These are phyloP conservation scores for Calocera viscosa DNA, from an alignment of 768 basidiomycete species.

Conservation along the genomic window DNA sequence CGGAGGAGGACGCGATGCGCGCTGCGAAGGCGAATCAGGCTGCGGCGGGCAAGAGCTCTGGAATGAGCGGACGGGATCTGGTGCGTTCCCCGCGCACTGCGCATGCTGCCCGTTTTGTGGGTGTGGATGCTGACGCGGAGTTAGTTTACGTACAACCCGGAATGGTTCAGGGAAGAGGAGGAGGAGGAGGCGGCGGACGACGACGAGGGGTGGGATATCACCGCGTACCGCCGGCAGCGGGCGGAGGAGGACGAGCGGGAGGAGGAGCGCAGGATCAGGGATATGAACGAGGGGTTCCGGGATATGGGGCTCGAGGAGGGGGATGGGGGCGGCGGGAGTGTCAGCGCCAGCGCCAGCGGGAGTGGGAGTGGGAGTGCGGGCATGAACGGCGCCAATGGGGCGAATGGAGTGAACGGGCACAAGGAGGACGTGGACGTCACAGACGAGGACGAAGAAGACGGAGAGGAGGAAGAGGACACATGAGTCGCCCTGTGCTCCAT, in stretches of 20 bases:
- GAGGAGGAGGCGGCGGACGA: conserved; percentile 28
- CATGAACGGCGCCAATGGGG: too few species aligned
- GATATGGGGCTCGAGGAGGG: conserved; percentile 19
- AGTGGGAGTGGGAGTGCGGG: background rate
- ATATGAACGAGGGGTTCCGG: conserved; percentile 16
- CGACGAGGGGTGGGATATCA: conserved; percentile 39
- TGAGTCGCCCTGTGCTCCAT: background rate
- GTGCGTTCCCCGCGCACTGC: conserved; percentile 30
- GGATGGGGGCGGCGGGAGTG: conserved; percentile 5
- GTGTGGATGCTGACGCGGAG: conserved; percentile 8
- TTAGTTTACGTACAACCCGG: conserved; percentile 90
- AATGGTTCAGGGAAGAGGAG: conserved; percentile 78
- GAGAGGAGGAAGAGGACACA: background rate
- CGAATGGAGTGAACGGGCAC: too few species aligned
- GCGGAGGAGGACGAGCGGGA: conserved; percentile 46
- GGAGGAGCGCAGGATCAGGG: conserved; percentile 42
- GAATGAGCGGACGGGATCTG: conserved; percentile 93
- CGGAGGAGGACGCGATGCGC: conserved; percentile 66
- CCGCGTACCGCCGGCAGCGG: conserved; percentile 47
- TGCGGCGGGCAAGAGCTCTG: conserved; percentile 77
- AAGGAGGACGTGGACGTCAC: background rate
- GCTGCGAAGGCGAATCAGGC: conserved; percentile 72
- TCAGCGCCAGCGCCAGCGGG: background rate
- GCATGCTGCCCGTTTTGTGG: conserved; percentile 6
- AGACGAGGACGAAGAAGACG: background rate